phyloP scores from a whole-genome alignment of 78 protist genomes.

The Protostelium mycophagum region DNA sequence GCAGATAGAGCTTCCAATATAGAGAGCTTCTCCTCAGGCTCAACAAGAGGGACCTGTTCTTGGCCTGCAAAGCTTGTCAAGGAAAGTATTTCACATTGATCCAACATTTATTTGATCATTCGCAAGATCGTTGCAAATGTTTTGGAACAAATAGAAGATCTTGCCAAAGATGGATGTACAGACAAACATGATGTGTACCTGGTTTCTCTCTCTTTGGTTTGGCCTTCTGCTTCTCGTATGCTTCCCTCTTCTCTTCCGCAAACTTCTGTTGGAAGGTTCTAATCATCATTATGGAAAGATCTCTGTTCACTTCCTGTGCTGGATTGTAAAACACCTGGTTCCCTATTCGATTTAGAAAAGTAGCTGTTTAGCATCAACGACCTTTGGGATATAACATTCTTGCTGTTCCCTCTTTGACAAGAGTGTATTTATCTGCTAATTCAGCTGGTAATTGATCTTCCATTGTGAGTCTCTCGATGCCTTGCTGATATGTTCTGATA shows the following conservation, averaged over 20 bases:
- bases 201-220: not conserved
- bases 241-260: conserved; percentile 10
- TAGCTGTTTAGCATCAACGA: conserved; percentile 20
- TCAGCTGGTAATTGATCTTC: not conserved
- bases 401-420: not conserved
- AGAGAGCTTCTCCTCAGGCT: conserved; percentile 29
- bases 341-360: conserved; percentile 37
- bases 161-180: too few relatives aligned
- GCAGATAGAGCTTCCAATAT: conserved; percentile 96
- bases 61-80: not conserved
- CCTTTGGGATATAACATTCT: not conserved
- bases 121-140: too few relatives aligned
- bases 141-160: too few relatives aligned
- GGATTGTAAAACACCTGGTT: conserved; percentile 94
- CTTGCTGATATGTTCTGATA: too few relatives aligned
- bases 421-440: not conserved
- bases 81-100: too few relatives aligned
- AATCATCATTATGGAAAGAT: conserved; percentile 76
- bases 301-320: conserved; percentile 94
- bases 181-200: too few relatives aligned
- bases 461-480: not conserved
- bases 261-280: conserved; percentile 7
- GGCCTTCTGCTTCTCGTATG: conserved; percentile 9
- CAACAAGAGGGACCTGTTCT: not conserved
- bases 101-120: too few relatives aligned